Conservation (phyloP, 768 basidiomycete species). For the Lanmaoa pseudosensibilis region DNA sequence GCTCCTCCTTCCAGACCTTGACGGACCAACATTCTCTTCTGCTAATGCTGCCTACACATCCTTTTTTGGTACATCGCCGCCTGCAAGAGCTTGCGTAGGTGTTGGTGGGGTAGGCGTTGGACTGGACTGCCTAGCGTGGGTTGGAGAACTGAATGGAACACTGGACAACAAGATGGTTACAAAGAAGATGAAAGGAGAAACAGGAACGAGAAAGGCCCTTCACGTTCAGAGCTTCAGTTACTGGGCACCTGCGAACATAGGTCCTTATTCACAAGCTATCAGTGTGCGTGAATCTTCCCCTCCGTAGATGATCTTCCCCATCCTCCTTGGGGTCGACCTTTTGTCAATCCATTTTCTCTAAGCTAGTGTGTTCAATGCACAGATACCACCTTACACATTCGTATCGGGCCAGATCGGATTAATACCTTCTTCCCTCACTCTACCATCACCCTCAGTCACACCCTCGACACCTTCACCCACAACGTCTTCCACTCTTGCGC, state of each 20-base stretch:
- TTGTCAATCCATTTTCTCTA: background rate
- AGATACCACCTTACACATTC: constrained; percentile 79
- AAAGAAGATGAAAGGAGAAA: constrained; percentile 28
- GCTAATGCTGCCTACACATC: constrained; percentile 78
- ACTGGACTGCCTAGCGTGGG: constrained; percentile 82
- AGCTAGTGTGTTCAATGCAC: background rate
- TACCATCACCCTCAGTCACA: constrained; percentile 54
- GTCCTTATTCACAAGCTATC: constrained; percentile 95
- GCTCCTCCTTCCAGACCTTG: constrained; percentile 79
- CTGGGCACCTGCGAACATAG: constrained; percentile 99
- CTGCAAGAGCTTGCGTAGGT: constrained; percentile 91
- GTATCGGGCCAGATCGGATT: constrained; percentile 96
- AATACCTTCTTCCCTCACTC: constrained; percentile 66
- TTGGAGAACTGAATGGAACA: constrained; percentile 12
- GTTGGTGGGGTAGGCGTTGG: constrained; percentile 61
- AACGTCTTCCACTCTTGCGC: constrained; percentile 45
- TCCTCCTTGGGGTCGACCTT: background rate
- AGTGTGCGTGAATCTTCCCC: constrained; percentile 47
- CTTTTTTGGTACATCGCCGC: constrained; percentile 90
- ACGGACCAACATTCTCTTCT: constrained; percentile 55
- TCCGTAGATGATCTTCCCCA: background rate
- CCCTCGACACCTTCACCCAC: constrained; percentile 44
- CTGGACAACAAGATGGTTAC: constrained; percentile 11
- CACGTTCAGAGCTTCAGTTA: constrained; percentile 97
- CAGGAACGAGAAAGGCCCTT: constrained; percentile 57